These are phyloP conservation scores for Bipolaris sorokiniana DNA, from an alignment of 2,329 filamentous ascomycete genomes.

Conservation along the genomic window DNA sequence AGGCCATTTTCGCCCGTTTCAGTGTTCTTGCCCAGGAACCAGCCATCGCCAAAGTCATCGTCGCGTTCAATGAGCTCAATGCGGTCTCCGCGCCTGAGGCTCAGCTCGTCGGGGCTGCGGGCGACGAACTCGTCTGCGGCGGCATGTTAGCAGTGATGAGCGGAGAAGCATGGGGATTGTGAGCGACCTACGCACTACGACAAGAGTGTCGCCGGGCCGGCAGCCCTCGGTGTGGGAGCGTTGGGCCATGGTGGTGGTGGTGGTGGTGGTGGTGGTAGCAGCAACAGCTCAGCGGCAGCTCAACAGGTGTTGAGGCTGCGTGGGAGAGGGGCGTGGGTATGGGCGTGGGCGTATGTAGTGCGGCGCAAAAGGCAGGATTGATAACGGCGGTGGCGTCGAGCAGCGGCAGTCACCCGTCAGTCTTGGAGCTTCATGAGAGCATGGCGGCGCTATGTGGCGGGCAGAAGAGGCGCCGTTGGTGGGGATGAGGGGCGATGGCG, in stretches of 20 bases:
- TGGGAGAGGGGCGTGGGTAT: slow-evolving; percentile 5
- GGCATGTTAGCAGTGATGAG: slow-evolving; percentile 12
- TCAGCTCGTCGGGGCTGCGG: slow-evolving; percentile 91
- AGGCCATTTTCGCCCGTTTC: slow-evolving; percentile 76
- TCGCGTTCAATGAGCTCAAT: slow-evolving; percentile 84
- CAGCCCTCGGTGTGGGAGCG: slow-evolving; percentile 55
- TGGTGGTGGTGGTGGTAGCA: slow-evolving; percentile 18
- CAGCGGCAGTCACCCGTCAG: slow-evolving; percentile 27
- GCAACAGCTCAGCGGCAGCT: background rate
- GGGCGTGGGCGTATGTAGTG: background rate
- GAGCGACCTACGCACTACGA: slow-evolving; percentile 71
- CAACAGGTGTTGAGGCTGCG: slow-evolving; percentile 6
- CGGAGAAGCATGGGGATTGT: background rate
- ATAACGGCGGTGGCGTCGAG: slow-evolving; percentile 7
- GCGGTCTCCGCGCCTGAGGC: slow-evolving; percentile 80
- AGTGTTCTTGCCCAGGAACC: slow-evolving; percentile 79
- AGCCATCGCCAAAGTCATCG: slow-evolving; percentile 87
- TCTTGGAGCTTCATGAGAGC: slow-evolving; percentile 13
- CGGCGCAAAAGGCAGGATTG: slow-evolving; percentile 7
- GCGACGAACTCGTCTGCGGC: slow-evolving; percentile 84
- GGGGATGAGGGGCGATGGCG: background rate
- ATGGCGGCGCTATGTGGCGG: slow-evolving; percentile 17
- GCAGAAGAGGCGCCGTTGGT: slow-evolving; percentile 14
- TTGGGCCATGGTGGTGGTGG: slow-evolving; percentile 36
- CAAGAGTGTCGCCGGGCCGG: slow-evolving; percentile 69